These are phyloP conservation scores for Stygiomarasmius scandens DNA, from an alignment of 1,284 basidiomycete genomes.

Conservation along the genomic window DNA sequence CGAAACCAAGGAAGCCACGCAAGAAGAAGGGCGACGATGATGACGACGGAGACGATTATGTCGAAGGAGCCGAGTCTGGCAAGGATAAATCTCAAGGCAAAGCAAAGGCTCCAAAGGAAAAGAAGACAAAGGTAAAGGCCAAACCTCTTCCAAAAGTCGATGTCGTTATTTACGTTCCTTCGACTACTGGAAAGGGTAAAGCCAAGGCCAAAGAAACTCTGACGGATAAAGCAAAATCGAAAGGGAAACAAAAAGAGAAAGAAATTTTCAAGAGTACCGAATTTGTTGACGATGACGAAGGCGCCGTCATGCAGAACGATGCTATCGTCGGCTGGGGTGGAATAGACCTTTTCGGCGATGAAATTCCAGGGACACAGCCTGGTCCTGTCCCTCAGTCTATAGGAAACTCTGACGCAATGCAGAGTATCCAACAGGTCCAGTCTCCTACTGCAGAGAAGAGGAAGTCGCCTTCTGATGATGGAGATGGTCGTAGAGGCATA, in stretches of 20 bases:
- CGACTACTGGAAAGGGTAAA: background rate
- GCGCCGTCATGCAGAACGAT: constrained; percentile 3
- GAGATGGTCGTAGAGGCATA: background rate
- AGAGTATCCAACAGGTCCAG: background rate
- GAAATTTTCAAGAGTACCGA: constrained; percentile 13
- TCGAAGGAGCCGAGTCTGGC: background rate
- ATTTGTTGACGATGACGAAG: constrained; percentile 12
- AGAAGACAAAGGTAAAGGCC: constrained; percentile 10
- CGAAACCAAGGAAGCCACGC: constrained; percentile 14
- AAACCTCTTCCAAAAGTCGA: background rate
- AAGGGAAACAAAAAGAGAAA: background rate
- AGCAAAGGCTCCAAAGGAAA: constrained; percentile 1
- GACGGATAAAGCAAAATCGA: constrained; percentile 4
- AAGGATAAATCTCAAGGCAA: constrained; percentile 2
- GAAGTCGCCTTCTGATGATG: background rate
- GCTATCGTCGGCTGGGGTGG: background rate
- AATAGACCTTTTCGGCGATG: background rate
- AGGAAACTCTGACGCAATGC: background rate
- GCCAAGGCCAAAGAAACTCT: background rate
- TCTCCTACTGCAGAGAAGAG: background rate
- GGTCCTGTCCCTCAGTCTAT: background rate
- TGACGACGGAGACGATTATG: background rate
- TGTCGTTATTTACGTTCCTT: background rate
- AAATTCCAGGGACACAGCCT: background rate
- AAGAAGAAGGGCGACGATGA: constrained; percentile 12